phyloP scores from a whole-genome alignment of 345 rosid genomes.

The Eucalyptus decipiens region DNA sequence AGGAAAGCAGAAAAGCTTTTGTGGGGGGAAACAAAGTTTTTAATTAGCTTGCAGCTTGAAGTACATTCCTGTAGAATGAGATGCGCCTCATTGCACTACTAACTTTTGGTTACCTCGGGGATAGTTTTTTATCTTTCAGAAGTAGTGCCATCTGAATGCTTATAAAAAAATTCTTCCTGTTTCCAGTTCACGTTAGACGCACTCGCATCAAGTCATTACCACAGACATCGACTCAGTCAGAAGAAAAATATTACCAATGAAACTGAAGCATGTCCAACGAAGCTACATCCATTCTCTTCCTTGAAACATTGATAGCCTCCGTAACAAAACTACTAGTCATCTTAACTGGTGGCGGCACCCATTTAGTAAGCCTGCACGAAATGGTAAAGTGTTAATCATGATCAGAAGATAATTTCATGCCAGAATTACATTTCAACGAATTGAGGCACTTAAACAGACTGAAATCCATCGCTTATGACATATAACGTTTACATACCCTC shows the following conservation, averaged over 20 bases:
- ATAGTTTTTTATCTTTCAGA: neutral
- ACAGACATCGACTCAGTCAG: neutral
- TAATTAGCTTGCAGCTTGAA: neutral
- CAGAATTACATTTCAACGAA: neutral
- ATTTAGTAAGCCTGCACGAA: constrained; percentile 67
- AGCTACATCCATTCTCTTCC: constrained; percentile 92
- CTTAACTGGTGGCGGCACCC: constrained; percentile 97
- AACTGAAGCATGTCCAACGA: constrained; percentile 97
- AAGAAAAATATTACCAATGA: constrained; percentile 47
- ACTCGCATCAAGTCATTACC: neutral
- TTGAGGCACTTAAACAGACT: neutral
- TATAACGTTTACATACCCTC: constrained; percentile 44
- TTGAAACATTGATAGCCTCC: constrained; percentile 58
- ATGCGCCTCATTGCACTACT: neutral
- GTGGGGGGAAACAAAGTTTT: neutral
- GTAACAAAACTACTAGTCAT: constrained; percentile 74
- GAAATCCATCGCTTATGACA: neutral
- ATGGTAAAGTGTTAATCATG: neutral
- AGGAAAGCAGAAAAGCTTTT: neutral
- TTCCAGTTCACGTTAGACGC: neutral
- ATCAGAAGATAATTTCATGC: neutral
- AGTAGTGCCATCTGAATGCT: neutral
- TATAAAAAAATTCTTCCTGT: neutral
- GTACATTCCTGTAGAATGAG: neutral
- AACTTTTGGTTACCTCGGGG: neutral